phyloP scores from a whole-genome alignment of 495 filamentous ascomycete genomes.

The Aspergillus avenaceus region DNA sequence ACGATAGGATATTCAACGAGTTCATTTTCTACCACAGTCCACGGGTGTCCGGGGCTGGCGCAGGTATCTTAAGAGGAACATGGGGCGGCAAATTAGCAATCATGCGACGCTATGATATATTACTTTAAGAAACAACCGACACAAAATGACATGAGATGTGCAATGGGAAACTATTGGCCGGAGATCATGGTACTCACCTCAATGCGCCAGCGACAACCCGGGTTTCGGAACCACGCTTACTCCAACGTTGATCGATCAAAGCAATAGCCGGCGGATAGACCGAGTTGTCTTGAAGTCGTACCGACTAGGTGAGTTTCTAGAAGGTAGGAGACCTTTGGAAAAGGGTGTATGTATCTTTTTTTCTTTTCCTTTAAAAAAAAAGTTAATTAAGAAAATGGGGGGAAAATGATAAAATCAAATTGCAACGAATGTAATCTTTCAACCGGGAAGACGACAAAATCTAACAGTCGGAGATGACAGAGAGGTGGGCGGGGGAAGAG shows the following conservation, averaged over 20 bases:
- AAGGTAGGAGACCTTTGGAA: slow-evolving; percentile 13
- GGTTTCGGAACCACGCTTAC: slow-evolving; percentile 32
- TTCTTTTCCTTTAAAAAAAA: too few species aligned
- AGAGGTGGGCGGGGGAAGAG: slow-evolving; percentile 5
- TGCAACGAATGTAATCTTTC: neutral
- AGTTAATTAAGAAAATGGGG: neutral
- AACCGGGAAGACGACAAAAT: neutral
- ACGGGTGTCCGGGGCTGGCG: slow-evolving; percentile 46
- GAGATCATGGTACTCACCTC: slow-evolving; percentile 27
- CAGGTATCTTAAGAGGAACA: slow-evolving; percentile 28
- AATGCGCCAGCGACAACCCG: slow-evolving; percentile 44
- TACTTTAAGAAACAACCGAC: neutral
- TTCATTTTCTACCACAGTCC: slow-evolving; percentile 77
- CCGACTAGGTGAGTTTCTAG: slow-evolving; percentile 4
- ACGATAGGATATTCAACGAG: slow-evolving; percentile 91
- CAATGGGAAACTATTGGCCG: neutral
- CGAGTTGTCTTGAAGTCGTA: neutral
- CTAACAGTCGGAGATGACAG: slow-evolving; percentile 2
- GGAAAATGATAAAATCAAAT: neutral
- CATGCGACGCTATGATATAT: neutral
- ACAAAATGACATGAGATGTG: neutral
- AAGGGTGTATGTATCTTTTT: too few species aligned
- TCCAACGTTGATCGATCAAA: slow-evolving; percentile 17
- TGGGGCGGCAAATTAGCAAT: slow-evolving; percentile 27
- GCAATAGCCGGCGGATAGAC: slow-evolving; percentile 2